Evolutionary conservation across 2,329 filamentous ascomycete species (phyloP), one percentile per base, ranked within the genome.

Genomic region (Trichoderma oligosporum): DNA sequence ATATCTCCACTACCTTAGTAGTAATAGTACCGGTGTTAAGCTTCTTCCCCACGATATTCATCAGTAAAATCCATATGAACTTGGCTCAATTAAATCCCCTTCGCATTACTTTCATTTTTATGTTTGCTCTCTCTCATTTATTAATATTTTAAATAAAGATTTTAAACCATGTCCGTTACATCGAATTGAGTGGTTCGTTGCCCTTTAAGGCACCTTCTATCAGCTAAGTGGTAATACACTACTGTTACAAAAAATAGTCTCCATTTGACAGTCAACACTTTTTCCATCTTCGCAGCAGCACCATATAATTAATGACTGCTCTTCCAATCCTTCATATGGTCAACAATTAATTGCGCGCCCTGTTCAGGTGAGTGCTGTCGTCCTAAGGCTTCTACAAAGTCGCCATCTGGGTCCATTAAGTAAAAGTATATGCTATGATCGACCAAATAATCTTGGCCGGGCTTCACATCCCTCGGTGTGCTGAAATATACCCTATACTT

Each of bases 401-500:
- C 92, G 18, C 93, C 93, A 65, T 97, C 92, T 0, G 94, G 94
- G 71, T 97, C 94, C 94, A 99, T 99, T 64, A 99, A 76, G 73
- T 99, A 99, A 68, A 99, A 99, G 79, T 99, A 99, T 65, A 99
- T 99, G 73, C 91, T 97, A 77, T 99, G 94, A 73, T 99, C 94
- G 11, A 99, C 94, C 66, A 99, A 74, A 71, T 99, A 99, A 73
- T 99, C 94, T 78, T 97, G 89, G 1, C 93, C 94, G 1, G 91
- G 88, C 78, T 92, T 88, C 57, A 97, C 89, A 62, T 91, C 82
- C 65, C 84, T 80, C 31, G 94, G 94, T 46, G 94, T 99, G 69
- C 89, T 94, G 68, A 99, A 99, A 76, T 99, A 99, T 55, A 99
- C 94, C 18, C 94, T 82, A 73, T 97, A 99, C 64, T 87, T 87